Evolutionary conservation across 2,329 filamentous ascomycete genomes (phyloP).

Genomic region (Penicillium fuscoglaucum): DNA sequence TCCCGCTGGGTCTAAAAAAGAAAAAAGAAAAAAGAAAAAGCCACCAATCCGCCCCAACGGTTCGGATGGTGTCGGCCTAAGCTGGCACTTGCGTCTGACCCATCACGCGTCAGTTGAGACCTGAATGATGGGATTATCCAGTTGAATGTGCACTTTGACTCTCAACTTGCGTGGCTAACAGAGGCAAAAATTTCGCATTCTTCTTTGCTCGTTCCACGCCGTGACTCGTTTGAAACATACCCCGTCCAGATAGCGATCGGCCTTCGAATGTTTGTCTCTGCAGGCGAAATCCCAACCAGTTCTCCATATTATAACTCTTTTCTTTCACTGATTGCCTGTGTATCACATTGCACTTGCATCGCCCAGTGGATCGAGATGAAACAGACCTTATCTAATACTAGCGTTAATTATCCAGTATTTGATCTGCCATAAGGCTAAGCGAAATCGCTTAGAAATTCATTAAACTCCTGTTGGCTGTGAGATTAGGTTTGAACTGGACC

Average conservation of each 20-base stretch:
- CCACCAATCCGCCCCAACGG: conserved; percentile 7
- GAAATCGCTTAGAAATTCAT: background rate
- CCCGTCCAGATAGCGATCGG: conserved; percentile 9
- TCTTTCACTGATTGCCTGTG: background rate
- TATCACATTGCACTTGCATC: conserved; percentile 8
- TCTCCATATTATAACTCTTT: background rate
- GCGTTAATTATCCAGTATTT: conserved; percentile 7
- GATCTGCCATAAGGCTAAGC: conserved; percentile 1
- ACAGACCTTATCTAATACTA: background rate
- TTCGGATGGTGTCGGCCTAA: conserved; percentile 6
- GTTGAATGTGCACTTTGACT: conserved; percentile 5
- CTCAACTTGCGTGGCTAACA: conserved; percentile 4
- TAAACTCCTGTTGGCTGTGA: background rate
- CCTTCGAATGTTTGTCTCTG: conserved; percentile 10
- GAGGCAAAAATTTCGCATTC: conserved; percentile 3
- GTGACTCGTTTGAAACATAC: conserved; percentile 6
- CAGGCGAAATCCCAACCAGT: background rate
- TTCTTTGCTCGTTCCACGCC: conserved; percentile 2
- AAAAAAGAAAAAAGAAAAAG: background rate
- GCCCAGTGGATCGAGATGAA: background rate
- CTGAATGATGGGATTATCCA: conserved; percentile 11
- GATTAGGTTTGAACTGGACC: conserved; percentile 6
- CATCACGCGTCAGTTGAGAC: conserved; percentile 35
- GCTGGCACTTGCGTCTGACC: conserved; percentile 25
- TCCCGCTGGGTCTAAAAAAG: background rate